Percentiles rank a stretch among this genome's conserved stretches.
These are phyloP conservation scores for Skeletonema marinoi DNA, from an alignment of 108 stramenopile species.

Conservation along the genomic window DNA sequence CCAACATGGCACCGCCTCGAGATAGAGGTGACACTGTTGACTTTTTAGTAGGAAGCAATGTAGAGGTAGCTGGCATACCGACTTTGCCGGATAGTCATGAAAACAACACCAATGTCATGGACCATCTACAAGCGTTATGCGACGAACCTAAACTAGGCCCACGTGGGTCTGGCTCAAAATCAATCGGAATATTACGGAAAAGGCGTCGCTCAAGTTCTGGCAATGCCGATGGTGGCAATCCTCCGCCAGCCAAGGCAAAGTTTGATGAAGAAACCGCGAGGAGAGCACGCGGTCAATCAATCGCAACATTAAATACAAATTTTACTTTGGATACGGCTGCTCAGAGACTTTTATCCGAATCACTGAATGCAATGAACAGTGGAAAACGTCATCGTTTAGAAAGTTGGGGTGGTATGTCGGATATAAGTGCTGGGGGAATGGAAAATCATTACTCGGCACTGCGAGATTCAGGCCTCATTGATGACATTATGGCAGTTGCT, in stretches of 20 bases:
- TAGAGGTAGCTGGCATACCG: constrained; percentile 5
- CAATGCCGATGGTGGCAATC: not conserved
- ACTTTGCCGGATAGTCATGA: constrained; percentile 12
- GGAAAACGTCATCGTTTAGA: constrained; percentile 67
- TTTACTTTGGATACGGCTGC: constrained; percentile 29
- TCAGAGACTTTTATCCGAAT: constrained; percentile 15
- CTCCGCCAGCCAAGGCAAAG: constrained; percentile 12
- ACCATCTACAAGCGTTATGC: constrained; percentile 44
- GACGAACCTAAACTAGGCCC: constrained; percentile 24
- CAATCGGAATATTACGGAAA: constrained; percentile 28
- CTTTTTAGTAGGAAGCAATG: constrained; percentile 32
- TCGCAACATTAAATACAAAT: constrained; percentile 22
- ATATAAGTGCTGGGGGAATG: constrained; percentile 55
- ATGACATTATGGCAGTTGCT: constrained; percentile 66
- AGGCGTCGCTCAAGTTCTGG: constrained; percentile 16
- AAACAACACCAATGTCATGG: constrained; percentile 26
- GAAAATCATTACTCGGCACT: constrained; percentile 26
- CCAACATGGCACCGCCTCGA: constrained; percentile 35
- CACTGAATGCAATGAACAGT: constrained; percentile 16
- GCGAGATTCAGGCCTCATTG: constrained; percentile 47
- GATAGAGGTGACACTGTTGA: constrained; percentile 35
- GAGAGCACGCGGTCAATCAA: constrained; percentile 27
- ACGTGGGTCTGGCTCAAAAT: constrained; percentile 7
- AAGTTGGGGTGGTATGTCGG: constrained; percentile 91
- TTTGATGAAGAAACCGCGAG: constrained; percentile 20